Conservation (phyloP, 441 rosid species). For the Macaranga tanarius region DNA sequence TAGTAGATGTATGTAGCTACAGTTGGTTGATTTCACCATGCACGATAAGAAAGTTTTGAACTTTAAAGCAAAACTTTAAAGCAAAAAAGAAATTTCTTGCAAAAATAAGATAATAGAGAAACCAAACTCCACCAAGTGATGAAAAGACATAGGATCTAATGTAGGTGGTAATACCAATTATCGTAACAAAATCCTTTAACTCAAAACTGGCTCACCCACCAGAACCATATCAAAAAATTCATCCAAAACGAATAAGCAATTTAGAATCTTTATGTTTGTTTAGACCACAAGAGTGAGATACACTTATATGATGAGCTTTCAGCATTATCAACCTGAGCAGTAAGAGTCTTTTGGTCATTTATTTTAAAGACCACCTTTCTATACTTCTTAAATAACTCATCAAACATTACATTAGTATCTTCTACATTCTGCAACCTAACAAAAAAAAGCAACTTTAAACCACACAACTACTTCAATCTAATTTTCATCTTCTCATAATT, state of each 20-base stretch:
- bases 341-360: slow-evolving; percentile 56
- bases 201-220: too few relatives aligned
- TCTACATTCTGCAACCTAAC: slow-evolving; percentile 56
- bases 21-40: too few relatives aligned
- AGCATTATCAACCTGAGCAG: slow-evolving; percentile 78
- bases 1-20: too few relatives aligned
- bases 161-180: too few relatives aligned
- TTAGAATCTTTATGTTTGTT: too few relatives aligned
- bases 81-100: not conserved
- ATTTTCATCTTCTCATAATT: not conserved
- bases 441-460: too few relatives aligned
- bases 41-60: not conserved
- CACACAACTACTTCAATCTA: not conserved
- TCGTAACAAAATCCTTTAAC: too few relatives aligned
- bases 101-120: too few relatives aligned
- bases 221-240: too few relatives aligned
- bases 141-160: not conserved
- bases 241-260: too few relatives aligned
- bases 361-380: slow-evolving; percentile 74
- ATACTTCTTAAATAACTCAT: slow-evolving; percentile 64
- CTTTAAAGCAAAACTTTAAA: not conserved
- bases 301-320: slow-evolving; percentile 80
- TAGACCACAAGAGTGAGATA: not conserved
- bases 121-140: not conserved
- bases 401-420: slow-evolving; percentile 71